These are phyloP conservation scores for Malassezia obtusa DNA, from an alignment of 1,284 basidiomycete species.

Conservation along the genomic window DNA sequence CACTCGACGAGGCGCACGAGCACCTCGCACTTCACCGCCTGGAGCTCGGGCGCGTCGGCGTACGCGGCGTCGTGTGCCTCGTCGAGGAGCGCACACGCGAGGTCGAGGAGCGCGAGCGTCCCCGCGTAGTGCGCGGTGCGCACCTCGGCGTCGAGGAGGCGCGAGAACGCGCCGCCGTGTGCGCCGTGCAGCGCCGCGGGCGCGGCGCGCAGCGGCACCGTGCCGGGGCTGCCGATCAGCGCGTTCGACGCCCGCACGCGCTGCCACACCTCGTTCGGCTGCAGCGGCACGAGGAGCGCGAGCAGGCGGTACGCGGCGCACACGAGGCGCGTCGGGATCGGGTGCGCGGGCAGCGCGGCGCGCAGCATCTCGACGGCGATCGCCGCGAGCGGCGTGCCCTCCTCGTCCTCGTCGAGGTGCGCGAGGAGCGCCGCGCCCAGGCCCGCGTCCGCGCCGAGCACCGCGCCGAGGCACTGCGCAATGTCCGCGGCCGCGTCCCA, in stretches of 20 bases:
- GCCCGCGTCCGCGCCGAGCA: slow-evolving; percentile 58
- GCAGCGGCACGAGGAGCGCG: slow-evolving; percentile 63
- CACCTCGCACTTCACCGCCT: slow-evolving; percentile 69
- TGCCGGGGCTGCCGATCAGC: slow-evolving; percentile 57
- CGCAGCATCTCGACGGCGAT: slow-evolving; percentile 73
- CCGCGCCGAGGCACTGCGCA: slow-evolving; percentile 66
- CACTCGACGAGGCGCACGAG: slow-evolving; percentile 65
- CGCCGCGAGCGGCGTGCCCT: slow-evolving; percentile 56
- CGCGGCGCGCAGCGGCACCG: slow-evolving; percentile 17
- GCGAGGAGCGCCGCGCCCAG: slow-evolving; percentile 61
- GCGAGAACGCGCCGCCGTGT: slow-evolving; percentile 49
- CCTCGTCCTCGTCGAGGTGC: slow-evolving; percentile 53
- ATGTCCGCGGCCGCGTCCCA: slow-evolving; percentile 58
- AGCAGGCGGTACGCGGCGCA: slow-evolving; percentile 69
- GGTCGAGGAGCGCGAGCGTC: slow-evolving; percentile 64
- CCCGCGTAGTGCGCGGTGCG: slow-evolving; percentile 66
- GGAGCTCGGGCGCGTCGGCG: slow-evolving; percentile 53
- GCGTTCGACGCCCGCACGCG: slow-evolving; percentile 67
- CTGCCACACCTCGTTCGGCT: slow-evolving; percentile 71
- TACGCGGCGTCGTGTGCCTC: slow-evolving; percentile 60
- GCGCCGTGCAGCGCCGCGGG: slow-evolving; percentile 12
- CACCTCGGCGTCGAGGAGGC: slow-evolving; percentile 61
- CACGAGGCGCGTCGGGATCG: slow-evolving; percentile 59
- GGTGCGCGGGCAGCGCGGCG: slow-evolving; percentile 59
- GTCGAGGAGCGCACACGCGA: slow-evolving; percentile 64